A percentile compares a stretch with the other conserved stretches of the same genome.
phyloP scores from a whole-genome alignment of 179 eudicot genomes.

The Gypsophila paniculata region DNA sequence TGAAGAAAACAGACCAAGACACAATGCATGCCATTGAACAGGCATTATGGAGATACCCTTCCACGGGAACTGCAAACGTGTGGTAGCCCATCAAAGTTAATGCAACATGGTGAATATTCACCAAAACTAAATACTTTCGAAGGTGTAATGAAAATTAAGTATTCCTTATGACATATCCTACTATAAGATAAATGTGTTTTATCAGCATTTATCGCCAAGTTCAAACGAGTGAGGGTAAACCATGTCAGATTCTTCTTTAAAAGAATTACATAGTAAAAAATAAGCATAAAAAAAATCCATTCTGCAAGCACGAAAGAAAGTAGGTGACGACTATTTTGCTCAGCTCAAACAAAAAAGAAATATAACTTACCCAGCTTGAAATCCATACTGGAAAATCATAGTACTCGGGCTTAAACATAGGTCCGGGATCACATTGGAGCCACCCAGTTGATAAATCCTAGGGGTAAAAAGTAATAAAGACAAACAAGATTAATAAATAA shows the following conservation, averaged over 20 bases:
- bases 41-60: slow-evolving; percentile 62
- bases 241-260: too few relatives aligned
- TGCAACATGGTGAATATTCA: neutral
- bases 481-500: neutral
- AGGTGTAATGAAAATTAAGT: neutral
- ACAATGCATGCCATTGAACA: slow-evolving; percentile 89
- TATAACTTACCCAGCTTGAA: slow-evolving; percentile 58
- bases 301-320: neutral
- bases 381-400: slow-evolving; percentile 57
- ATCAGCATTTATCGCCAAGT: too few relatives aligned
- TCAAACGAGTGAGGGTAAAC: too few relatives aligned
- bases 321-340: neutral
- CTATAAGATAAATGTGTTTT: too few relatives aligned
- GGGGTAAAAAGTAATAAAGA: neutral
- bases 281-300: neutral
- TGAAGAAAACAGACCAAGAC: slow-evolving; percentile 86
- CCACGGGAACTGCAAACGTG: slow-evolving; percentile 68
- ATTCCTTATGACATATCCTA: too few relatives aligned
- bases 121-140: neutral
- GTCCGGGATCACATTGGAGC: slow-evolving; percentile 97
- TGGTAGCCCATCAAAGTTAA: slow-evolving; percentile 13
- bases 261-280: neutral
- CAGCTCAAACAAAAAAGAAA: slow-evolving; percentile 12
- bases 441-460: slow-evolving; percentile 96
- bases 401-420: slow-evolving; percentile 64